A percentile compares a stretch with the other conserved stretches of the same genome.
Conservation (phyloP, 306 rosid species). For the Rosa rugosa region DNA sequence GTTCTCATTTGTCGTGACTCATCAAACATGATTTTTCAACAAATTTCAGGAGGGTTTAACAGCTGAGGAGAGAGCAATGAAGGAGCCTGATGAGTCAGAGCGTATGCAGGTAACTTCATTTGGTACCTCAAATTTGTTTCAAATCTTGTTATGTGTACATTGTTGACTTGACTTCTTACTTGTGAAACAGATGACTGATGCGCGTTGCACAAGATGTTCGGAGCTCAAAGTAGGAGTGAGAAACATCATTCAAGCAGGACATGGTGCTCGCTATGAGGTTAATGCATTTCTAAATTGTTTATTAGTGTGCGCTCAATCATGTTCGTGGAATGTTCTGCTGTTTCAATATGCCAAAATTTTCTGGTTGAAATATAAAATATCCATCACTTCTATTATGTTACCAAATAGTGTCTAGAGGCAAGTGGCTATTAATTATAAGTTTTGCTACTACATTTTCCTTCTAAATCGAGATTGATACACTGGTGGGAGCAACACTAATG, state of each 20-base stretch:
- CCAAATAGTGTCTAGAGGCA: background rate
- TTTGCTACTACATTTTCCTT: background rate
- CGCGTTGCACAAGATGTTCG: conserved; percentile 81
- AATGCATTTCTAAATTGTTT: background rate
- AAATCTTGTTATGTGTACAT: conserved; percentile 21
- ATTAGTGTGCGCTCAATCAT: background rate
- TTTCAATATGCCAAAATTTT: conserved; percentile 6
- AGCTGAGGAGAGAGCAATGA: conserved; percentile 66
- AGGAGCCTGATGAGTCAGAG: conserved; percentile 74
- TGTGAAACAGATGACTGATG: conserved; percentile 80
- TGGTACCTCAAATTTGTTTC: conserved; percentile 13
- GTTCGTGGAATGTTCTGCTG: background rate
- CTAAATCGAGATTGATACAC: background rate
- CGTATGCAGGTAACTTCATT: conserved; percentile 70
- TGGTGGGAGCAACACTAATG: background rate
- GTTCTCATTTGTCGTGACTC: background rate
- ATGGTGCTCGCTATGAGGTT: conserved; percentile 85
- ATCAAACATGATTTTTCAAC: background rate
- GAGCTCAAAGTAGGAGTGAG: conserved; percentile 78
- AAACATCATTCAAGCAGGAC: conserved; percentile 87
- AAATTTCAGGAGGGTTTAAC: conserved; percentile 79
- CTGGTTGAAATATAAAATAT: background rate
- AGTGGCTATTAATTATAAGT: background rate
- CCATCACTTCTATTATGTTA: background rate
- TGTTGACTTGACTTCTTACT: conserved; percentile 26